These are phyloP conservation scores for Tricholoma saponaceum DNA, from an alignment of 768 basidiomycete species.

Conservation along the genomic window DNA sequence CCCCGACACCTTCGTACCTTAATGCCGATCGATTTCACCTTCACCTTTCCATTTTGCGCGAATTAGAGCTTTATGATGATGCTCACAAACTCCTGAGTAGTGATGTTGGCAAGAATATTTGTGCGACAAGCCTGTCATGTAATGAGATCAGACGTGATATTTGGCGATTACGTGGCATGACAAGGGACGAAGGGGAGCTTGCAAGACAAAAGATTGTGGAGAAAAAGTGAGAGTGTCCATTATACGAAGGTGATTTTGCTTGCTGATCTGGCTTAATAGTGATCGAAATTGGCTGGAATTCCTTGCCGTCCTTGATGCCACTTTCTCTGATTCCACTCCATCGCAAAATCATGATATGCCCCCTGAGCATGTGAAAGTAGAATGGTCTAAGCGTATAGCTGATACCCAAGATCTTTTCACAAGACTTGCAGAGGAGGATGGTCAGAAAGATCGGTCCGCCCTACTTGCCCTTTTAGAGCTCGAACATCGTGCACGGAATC, in stretches of 20 bases:
- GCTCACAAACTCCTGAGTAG: slow-evolving; percentile 65
- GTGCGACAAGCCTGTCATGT: slow-evolving; percentile 65
- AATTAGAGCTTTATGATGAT: slow-evolving; percentile 66
- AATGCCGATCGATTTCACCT: slow-evolving; percentile 76
- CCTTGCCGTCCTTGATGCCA: slow-evolving; percentile 64
- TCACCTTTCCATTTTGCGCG: slow-evolving; percentile 66
- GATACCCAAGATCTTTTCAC: slow-evolving; percentile 50
- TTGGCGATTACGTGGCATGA: slow-evolving; percentile 51
- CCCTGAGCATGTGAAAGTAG: slow-evolving; percentile 31
- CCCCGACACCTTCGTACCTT: slow-evolving; percentile 57
- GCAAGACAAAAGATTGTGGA: slow-evolving; percentile 59
- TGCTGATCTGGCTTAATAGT: slow-evolving; percentile 26
- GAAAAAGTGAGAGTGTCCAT: slow-evolving; percentile 44
- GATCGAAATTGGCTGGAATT: slow-evolving; percentile 90
- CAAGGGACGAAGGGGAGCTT: slow-evolving; percentile 55
- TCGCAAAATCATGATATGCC: slow-evolving; percentile 11
- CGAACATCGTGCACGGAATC: slow-evolving; percentile 51
- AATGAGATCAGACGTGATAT: slow-evolving; percentile 75
- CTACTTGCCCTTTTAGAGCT: slow-evolving; percentile 73
- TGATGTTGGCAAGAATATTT: slow-evolving; percentile 64
- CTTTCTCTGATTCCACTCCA: slow-evolving; percentile 41
- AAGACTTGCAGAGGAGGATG: slow-evolving; percentile 60
- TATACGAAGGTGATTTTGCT: not conserved
- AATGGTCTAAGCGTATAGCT: slow-evolving; percentile 34
- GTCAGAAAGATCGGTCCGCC: slow-evolving; percentile 68